Evolutionary conservation across 73 alveolate species (phyloP).

Genomic region (Paramecium pentaurelia): DNA sequence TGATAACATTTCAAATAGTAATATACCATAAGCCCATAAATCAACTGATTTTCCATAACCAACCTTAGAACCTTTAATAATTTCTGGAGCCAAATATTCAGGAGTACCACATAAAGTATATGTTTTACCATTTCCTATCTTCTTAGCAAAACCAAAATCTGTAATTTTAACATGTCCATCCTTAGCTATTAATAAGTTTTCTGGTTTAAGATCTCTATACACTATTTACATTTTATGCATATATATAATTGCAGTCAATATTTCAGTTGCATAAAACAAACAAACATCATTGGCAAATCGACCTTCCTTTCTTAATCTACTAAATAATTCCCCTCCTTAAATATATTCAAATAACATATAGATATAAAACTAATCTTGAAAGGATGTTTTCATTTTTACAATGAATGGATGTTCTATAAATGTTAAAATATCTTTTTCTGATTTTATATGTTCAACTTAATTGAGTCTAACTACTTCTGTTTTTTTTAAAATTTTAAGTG

Average conservation of each 20-base stretch:
- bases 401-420: slow-evolving; percentile 62
- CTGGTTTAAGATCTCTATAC: slow-evolving; percentile 89
- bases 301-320: slow-evolving; percentile 82
- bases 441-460: slow-evolving; percentile 69
- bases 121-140: slow-evolving; percentile 72
- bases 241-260: slow-evolving; percentile 77
- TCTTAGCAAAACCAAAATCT: slow-evolving; percentile 89
- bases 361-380: slow-evolving; percentile 77
- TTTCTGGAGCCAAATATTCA: slow-evolving; percentile 91
- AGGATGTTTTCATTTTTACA: slow-evolving; percentile 66
- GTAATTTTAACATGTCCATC: slow-evolving; percentile 84
- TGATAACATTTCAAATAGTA: slow-evolving; percentile 84
- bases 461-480: slow-evolving; percentile 89
- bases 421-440: slow-evolving; percentile 61
- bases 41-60: slow-evolving; percentile 89
- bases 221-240: slow-evolving; percentile 76
- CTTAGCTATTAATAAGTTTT: slow-evolving; percentile 77
- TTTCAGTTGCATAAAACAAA: slow-evolving; percentile 80
- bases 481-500: slow-evolving; percentile 95
- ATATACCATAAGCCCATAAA: slow-evolving; percentile 92
- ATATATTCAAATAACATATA: slow-evolving; percentile 87
- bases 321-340: slow-evolving; percentile 89
- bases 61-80: slow-evolving; percentile 66
- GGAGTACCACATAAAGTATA: slow-evolving; percentile 90
- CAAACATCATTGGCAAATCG: slow-evolving; percentile 91